Conservation (phyloP, 169 alveolate genomes). For the Plasmodium ovale region DNA sequence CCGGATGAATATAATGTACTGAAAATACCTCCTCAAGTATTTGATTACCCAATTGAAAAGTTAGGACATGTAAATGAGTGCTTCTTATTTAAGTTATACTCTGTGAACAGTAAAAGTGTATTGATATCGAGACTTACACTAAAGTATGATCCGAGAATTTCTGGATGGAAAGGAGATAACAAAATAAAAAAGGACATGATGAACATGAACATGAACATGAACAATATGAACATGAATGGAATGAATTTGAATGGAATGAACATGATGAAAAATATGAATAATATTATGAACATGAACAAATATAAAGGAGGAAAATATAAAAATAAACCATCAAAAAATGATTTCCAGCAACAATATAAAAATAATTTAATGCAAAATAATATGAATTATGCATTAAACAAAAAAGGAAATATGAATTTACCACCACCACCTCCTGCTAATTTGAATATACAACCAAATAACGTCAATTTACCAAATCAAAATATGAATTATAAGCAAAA, state of each 20-base stretch:
- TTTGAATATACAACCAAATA: slow-evolving; percentile 55
- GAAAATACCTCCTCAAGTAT: slow-evolving; percentile 78
- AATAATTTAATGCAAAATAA: slow-evolving; percentile 70
- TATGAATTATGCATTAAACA: slow-evolving; percentile 64
- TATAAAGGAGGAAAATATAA: slow-evolving; percentile 63
- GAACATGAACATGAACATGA: slow-evolving; percentile 20
- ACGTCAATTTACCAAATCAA: slow-evolving; percentile 56
- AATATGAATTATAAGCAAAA: slow-evolving; percentile 67
- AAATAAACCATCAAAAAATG: slow-evolving; percentile 57
- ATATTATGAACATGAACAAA: slow-evolving; percentile 34
- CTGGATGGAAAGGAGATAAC: slow-evolving; percentile 78
- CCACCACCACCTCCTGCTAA: slow-evolving; percentile 76
- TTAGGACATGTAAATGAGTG: slow-evolving; percentile 81
- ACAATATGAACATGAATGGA: slow-evolving; percentile 12
- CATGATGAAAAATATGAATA: slow-evolving; percentile 54
- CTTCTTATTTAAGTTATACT: slow-evolving; percentile 76
- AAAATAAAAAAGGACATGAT: slow-evolving; percentile 66
- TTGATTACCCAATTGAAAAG: slow-evolving; percentile 73
- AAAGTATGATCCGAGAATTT: slow-evolving; percentile 80
- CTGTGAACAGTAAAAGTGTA: slow-evolving; percentile 71
- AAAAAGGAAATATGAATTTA: slow-evolving; percentile 70
- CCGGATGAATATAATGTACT: slow-evolving; percentile 80
- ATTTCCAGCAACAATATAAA: slow-evolving; percentile 71
- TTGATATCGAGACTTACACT: slow-evolving; percentile 68
- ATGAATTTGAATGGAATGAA: slow-evolving; percentile 35